Evolutionary conservation across 2,329 filamentous ascomycete species (phyloP).

Genomic region (Sporothrix inflata): DNA sequence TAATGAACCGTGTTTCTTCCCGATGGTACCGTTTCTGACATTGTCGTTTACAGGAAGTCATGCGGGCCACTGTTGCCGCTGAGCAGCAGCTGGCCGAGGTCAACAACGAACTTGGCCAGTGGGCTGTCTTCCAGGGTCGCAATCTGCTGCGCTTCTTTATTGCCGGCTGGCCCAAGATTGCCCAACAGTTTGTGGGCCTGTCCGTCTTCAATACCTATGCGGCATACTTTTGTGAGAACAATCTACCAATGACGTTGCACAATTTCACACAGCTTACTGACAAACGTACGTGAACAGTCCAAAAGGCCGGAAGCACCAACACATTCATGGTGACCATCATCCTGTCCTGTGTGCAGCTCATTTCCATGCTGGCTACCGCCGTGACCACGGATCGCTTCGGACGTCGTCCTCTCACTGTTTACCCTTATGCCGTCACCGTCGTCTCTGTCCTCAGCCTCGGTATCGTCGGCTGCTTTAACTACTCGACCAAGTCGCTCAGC

Average conservation of each 20-base stretch:
- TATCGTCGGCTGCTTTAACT: constrained; percentile 47
- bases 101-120: constrained; percentile 39
- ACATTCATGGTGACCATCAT: constrained; percentile 49
- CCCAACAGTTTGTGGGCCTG: constrained; percentile 46
- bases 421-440: constrained; percentile 45
- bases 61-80: constrained; percentile 42
- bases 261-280: background rate
- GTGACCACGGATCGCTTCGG: constrained; percentile 43
- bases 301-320: constrained; percentile 47
- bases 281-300: constrained; percentile 35
- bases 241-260: background rate
- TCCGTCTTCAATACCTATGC: constrained; percentile 46
- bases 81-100: constrained; percentile 41
- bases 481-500: constrained; percentile 40
- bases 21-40: background rate
- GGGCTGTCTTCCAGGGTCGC: constrained; percentile 44
- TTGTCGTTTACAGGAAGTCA: constrained; percentile 38
- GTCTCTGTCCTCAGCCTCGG: constrained; percentile 45
- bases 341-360: constrained; percentile 46
- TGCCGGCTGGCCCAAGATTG: constrained; percentile 46
- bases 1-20: background rate
- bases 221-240: constrained; percentile 44
- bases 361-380: constrained; percentile 47
- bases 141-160: constrained; percentile 45
- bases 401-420: constrained; percentile 46